A percentile compares a stretch with the other conserved stretches of the same genome.
These are phyloP conservation scores for Diaporthe australafricana DNA, from an alignment of 2,329 filamentous ascomycete genomes.

Conservation along the genomic window DNA sequence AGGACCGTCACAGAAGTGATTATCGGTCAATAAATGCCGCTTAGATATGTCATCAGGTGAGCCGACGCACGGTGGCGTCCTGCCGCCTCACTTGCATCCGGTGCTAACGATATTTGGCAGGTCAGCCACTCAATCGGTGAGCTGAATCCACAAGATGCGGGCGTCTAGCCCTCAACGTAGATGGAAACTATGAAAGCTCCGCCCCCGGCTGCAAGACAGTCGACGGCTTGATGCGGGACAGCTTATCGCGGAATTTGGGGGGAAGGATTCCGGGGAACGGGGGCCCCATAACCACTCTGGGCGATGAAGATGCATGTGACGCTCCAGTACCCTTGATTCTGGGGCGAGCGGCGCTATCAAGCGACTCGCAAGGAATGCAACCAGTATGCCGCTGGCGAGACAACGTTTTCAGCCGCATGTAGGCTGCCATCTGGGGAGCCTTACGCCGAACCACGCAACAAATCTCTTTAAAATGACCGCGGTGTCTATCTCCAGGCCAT, in stretches of 20 bases:
- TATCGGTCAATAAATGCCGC: neutral
- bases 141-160: neutral
- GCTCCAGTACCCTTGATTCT: neutral
- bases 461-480: neutral
- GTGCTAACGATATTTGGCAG: conserved; percentile 16
- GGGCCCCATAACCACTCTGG: neutral
- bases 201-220: neutral
- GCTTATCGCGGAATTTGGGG: neutral
- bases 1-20: neutral
- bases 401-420: conserved; percentile 5
- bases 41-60: neutral
- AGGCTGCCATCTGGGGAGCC: neutral
- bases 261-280: too few species aligned
- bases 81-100: neutral
- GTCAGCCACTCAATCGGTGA: neutral
- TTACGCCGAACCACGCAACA: neutral
- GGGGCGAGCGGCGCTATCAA: neutral
- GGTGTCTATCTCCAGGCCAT: neutral
- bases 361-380: neutral
- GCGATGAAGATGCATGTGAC: neutral
- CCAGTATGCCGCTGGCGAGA: neutral
- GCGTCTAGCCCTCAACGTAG: neutral
- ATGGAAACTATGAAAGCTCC: neutral
- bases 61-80: neutral
- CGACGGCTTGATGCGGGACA: neutral